Evolutionary conservation across 2,329 filamentous ascomycete genomes (phyloP).

Genomic region (Amauroascus niger): DNA sequence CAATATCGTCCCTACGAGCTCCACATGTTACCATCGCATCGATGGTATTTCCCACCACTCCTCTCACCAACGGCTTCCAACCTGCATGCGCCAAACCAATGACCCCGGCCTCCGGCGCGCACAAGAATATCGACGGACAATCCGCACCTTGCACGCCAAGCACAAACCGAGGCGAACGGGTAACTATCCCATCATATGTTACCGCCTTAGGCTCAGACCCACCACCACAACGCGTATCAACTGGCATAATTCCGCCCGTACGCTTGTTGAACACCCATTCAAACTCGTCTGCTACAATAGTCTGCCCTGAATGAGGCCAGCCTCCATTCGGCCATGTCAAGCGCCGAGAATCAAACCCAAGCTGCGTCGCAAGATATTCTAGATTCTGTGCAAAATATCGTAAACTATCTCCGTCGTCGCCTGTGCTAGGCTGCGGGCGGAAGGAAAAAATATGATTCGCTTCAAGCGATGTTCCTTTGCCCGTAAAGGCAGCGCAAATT

Average conservation of each 20-base stretch:
- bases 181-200: slow-evolving; percentile 12
- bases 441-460: slow-evolving; percentile 10
- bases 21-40: slow-evolving; percentile 9
- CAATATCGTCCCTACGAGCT: slow-evolving; percentile 1
- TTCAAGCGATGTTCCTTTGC: slow-evolving; percentile 6
- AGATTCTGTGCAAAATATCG: slow-evolving; percentile 6
- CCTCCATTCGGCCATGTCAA: slow-evolving; percentile 12
- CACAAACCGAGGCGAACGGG: slow-evolving; percentile 6
- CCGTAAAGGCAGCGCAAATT: slow-evolving; percentile 9
- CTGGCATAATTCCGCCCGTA: slow-evolving; percentile 8
- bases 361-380: slow-evolving; percentile 1
- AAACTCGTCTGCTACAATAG: slow-evolving; percentile 5
- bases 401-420: not conserved
- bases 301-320: slow-evolving; percentile 12
- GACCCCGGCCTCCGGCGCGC: slow-evolving; percentile 3
- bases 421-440: not conserved
- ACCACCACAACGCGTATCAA: not conserved
- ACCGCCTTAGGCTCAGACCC: not conserved
- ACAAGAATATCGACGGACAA: slow-evolving; percentile 12
- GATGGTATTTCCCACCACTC: slow-evolving; percentile 7
- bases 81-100: slow-evolving; percentile 12
- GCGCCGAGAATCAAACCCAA: not conserved
- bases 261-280: slow-evolving; percentile 5
- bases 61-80: slow-evolving; percentile 11
- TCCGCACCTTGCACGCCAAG: slow-evolving; percentile 11